Evolutionary conservation across 2,329 filamentous ascomycete species (phyloP).

Genomic region (Didymella segeticola): DNA sequence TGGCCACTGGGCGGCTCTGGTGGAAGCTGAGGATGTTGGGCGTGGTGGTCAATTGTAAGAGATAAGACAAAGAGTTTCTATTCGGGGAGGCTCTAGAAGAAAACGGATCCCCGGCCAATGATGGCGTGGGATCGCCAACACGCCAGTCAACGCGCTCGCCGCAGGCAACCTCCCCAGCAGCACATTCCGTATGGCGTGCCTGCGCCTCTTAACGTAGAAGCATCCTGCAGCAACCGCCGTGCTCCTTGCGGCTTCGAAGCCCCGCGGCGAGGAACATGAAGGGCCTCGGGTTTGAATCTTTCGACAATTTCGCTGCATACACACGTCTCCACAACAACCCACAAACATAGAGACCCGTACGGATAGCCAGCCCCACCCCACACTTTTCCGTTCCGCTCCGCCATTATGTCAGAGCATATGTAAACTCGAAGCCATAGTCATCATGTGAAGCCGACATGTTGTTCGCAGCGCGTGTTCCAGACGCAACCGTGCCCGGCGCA

Average conservation of each 20-base stretch:
- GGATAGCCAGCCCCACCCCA: conserved; percentile 24
- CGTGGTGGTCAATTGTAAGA: conserved; percentile 30
- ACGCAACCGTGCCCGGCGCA: conserved; percentile 11
- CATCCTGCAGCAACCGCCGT: conserved; percentile 23
- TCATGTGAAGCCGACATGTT: background rate
- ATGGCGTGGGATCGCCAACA: conserved; percentile 21
- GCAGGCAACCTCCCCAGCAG: conserved; percentile 16
- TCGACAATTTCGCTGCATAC: conserved; percentile 3
- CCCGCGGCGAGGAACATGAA: background rate
- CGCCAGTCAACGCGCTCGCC: conserved; percentile 16
- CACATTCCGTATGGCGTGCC: conserved; percentile 24
- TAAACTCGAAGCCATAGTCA: conserved; percentile 2
- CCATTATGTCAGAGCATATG: conserved; percentile 30
- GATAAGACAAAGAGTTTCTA: conserved; percentile 32
- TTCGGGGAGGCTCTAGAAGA: background rate
- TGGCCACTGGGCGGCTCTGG: conserved; percentile 25
- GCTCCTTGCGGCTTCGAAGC: conserved; percentile 21
- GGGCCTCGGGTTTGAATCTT: background rate
- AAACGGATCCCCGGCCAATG: conserved; percentile 22
- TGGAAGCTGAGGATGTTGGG: conserved; percentile 25
- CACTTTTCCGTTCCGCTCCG: conserved; percentile 18
- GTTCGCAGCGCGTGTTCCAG: conserved; percentile 5
- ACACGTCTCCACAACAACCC: conserved; percentile 22
- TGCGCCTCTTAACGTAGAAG: conserved; percentile 8
- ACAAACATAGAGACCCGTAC: conserved; percentile 14